phyloP scores from a whole-genome alignment of 495 filamentous ascomycete genomes.

The Podospora pseudopauciseta region DNA sequence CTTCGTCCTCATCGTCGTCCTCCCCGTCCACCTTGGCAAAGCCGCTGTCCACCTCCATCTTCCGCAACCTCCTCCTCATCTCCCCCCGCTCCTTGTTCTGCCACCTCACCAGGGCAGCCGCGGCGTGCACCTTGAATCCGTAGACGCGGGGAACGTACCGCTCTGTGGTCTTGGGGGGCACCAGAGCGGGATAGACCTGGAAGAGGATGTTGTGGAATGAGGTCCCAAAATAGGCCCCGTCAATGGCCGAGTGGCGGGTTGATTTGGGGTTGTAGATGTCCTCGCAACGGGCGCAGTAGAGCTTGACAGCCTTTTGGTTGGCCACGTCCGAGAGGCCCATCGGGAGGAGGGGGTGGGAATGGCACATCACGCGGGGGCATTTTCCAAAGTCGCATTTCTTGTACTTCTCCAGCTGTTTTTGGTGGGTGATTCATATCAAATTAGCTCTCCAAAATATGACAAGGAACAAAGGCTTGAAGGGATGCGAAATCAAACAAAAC shows the following conservation, averaged over 20 bases:
- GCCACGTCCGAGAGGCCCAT: conserved; percentile 88
- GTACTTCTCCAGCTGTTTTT: conserved; percentile 86
- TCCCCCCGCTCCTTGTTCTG: conserved; percentile 76
- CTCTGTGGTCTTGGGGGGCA: conserved; percentile 78
- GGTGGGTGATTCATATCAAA: background rate
- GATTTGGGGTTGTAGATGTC: conserved; percentile 99
- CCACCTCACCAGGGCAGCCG: conserved; percentile 85
- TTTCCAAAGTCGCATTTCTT: conserved; percentile 98
- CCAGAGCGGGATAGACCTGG: conserved; percentile 89
- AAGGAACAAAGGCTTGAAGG: background rate
- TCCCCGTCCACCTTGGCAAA: conserved; percentile 54
- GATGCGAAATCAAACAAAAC: conserved; percentile 9
- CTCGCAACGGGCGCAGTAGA: conserved; percentile 96
- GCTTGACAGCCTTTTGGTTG: conserved; percentile 81
- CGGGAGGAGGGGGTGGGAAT: conserved; percentile 84
- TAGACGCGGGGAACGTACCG: conserved; percentile 87
- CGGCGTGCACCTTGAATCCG: conserved; percentile 91
- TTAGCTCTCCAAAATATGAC: no score
- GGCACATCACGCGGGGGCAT: conserved; percentile 92
- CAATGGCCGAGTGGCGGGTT: conserved; percentile 87
- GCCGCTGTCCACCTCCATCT: conserved; percentile 57
- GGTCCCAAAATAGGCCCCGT: conserved; percentile 96
- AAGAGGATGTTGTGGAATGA: conserved; percentile 99
- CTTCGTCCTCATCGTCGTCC: conserved; percentile 39
- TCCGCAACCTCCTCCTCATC: conserved; percentile 64